These are phyloP conservation scores for Betula pendula DNA, from an alignment of 306 rosid species.

Conservation along the genomic window DNA sequence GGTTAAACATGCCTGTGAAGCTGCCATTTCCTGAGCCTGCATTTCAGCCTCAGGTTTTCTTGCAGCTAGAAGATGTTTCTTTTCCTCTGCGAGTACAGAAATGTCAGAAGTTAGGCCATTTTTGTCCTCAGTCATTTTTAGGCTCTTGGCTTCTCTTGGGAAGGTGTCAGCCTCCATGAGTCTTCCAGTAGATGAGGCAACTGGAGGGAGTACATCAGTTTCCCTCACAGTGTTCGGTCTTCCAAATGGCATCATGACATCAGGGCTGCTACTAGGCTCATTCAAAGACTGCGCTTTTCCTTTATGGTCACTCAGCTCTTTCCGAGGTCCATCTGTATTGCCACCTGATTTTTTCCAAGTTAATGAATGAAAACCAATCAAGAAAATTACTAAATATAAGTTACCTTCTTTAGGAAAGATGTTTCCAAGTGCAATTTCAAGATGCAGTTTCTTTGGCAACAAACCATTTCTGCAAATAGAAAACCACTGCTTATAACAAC, in stretches of 20 bases:
- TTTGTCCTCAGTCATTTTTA: constrained; percentile 51
- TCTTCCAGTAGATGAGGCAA: constrained; percentile 57
- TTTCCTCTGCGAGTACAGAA: constrained; percentile 52
- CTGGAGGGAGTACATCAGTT: constrained; percentile 48
- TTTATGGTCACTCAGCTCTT: constrained; percentile 67
- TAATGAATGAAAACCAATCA: constrained; percentile 21
- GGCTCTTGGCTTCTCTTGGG: constrained; percentile 61
- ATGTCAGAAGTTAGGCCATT: constrained; percentile 46
- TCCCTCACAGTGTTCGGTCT: constrained; percentile 58
- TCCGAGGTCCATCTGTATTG: constrained; percentile 60
- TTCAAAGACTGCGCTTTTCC: constrained; percentile 66
- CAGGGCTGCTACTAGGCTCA: constrained; percentile 58
- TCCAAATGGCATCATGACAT: constrained; percentile 62
- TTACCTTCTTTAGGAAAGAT: constrained; percentile 75
- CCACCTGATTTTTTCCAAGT: constrained; percentile 34
- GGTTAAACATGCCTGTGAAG: constrained; percentile 47
- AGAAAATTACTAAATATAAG: constrained; percentile 9
- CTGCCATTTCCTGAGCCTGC: constrained; percentile 54
- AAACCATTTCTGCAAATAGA: constrained; percentile 78
- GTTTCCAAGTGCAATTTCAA: constrained; percentile 92
- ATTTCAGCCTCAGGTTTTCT: constrained; percentile 60
- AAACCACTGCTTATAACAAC: constrained; percentile 29
- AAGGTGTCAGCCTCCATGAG: constrained; percentile 57
- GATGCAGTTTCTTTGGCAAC: constrained; percentile 94
- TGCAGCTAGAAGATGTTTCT: constrained; percentile 38